These are phyloP conservation scores for Urochloa ruziziensis DNA, from an alignment of 176 grass and related monocot genomes.

Conservation along the genomic window DNA sequence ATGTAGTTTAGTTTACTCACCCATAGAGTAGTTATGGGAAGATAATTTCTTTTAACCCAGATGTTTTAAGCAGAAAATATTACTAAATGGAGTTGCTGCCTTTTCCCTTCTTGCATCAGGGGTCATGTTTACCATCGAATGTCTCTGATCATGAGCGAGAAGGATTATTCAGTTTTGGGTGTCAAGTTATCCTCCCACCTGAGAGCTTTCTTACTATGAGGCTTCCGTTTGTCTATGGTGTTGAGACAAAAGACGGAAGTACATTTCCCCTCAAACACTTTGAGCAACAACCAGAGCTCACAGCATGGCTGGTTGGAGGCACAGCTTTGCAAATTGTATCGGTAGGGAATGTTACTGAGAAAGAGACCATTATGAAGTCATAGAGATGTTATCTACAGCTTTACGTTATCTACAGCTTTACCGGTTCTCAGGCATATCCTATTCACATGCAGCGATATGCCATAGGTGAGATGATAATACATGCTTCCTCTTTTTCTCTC, in stretches of 20 bases:
- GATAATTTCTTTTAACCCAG: not conserved
- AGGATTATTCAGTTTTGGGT: slow-evolving; percentile 71
- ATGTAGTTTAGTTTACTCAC: slow-evolving; percentile 17
- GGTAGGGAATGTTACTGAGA: slow-evolving; percentile 40
- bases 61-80: slow-evolving; percentile 13
- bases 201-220: slow-evolving; percentile 92
- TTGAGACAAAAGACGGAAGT: slow-evolving; percentile 60
- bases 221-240: slow-evolving; percentile 87
- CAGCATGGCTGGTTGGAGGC: slow-evolving; percentile 90
- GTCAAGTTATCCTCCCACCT: slow-evolving; percentile 75
- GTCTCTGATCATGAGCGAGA: slow-evolving; percentile 57
- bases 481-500: not conserved
- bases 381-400: not conserved
- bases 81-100: not conserved
- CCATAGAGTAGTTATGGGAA: slow-evolving; percentile 18
- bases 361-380: slow-evolving; percentile 25
- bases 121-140: slow-evolving; percentile 68
- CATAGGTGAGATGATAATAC: slow-evolving; percentile 18
- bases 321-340: slow-evolving; percentile 79
- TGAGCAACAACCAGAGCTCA: slow-evolving; percentile 68
- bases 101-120: slow-evolving; percentile 47
- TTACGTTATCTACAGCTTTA: not conserved
- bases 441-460: slow-evolving; percentile 5
- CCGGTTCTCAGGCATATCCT: not conserved
- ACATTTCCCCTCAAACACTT: slow-evolving; percentile 55